Evolutionary conservation across 257 asterid species (phyloP).

Genomic region (Asclepias syriaca): DNA sequence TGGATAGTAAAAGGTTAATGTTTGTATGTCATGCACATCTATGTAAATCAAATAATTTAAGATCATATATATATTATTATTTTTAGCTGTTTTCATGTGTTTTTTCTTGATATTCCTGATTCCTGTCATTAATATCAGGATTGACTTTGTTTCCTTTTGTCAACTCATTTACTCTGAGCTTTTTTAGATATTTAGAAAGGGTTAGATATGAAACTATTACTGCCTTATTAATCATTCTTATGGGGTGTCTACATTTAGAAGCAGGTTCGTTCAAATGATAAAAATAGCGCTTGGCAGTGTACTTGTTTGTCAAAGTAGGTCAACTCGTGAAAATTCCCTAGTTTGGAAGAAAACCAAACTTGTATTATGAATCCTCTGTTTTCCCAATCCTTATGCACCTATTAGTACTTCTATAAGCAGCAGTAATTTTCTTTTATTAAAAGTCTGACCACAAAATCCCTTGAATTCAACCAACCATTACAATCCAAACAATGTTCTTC

Average conservation of each 20-base stretch:
- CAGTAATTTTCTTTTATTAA: neutral
- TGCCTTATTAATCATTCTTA: neutral
- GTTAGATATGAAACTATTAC: neutral
- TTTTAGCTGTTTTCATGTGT: neutral
- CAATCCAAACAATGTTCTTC: neutral
- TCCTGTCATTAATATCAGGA: neutral
- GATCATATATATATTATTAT: neutral
- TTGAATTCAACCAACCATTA: constrained; percentile 4
- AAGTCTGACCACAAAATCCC: neutral
- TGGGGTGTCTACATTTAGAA: neutral
- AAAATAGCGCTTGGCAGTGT: neutral
- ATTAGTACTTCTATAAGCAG: neutral
- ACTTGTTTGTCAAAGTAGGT: neutral
- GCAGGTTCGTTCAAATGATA: neutral
- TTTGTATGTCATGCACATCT: neutral
- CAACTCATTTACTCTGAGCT: neutral
- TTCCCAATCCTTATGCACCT: neutral
- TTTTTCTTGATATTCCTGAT: neutral
- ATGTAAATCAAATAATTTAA: neutral
- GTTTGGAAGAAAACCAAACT: neutral
- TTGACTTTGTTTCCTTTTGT: neutral
- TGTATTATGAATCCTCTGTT: neutral
- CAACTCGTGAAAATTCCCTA: neutral
- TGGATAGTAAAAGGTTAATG: neutral
- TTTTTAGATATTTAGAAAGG: neutral